Percentiles rank a stretch among this genome's conserved stretches.
These are phyloP conservation scores for Houttuynia cordata DNA, from an alignment of 164 flowering plant species.

Conservation along the genomic window DNA sequence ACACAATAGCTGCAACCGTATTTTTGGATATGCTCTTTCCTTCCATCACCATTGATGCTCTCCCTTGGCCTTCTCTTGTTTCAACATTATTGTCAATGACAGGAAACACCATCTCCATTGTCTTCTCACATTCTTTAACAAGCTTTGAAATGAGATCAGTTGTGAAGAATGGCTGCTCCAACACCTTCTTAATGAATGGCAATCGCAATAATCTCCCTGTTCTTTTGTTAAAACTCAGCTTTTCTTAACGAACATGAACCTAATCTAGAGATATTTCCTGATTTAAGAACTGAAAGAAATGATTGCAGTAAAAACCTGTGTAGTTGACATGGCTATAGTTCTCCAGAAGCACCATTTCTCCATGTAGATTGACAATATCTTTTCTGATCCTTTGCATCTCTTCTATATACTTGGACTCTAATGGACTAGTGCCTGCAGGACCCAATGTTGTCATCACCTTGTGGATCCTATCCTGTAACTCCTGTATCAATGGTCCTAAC, in stretches of 20 bases:
- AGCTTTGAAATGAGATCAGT: conserved; percentile 63
- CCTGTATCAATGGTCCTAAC: conserved; percentile 26
- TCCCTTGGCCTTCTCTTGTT: conserved; percentile 5
- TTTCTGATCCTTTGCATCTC: conserved; percentile 52
- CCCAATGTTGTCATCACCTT: conserved; percentile 31
- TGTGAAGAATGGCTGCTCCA: conserved; percentile 70
- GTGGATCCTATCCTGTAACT: conserved; percentile 52
- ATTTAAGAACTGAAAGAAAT: not conserved
- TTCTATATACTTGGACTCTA: conserved; percentile 29
- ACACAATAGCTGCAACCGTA: conserved; percentile 60
- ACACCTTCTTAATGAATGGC: conserved; percentile 60
- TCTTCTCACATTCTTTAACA: conserved; percentile 62
- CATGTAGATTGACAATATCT: conserved; percentile 71
- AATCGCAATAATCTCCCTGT: conserved; percentile 57
- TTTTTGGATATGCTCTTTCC: conserved; percentile 54
- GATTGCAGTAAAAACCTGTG: conserved; percentile 37
- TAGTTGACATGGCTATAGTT: conserved; percentile 81
- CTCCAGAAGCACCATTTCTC: conserved; percentile 78
- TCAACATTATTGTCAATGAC: conserved; percentile 1
- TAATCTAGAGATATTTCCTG: not conserved
- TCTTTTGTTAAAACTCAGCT: conserved; percentile 72
- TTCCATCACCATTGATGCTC: conserved; percentile 11
- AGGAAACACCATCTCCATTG: conserved; percentile 46
- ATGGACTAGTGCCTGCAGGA: conserved; percentile 32
- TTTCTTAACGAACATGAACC: not conserved